Evolutionary conservation across 2,329 filamentous ascomycete genomes (phyloP).

Genomic region (Fonsecaea pedrosoi): DNA sequence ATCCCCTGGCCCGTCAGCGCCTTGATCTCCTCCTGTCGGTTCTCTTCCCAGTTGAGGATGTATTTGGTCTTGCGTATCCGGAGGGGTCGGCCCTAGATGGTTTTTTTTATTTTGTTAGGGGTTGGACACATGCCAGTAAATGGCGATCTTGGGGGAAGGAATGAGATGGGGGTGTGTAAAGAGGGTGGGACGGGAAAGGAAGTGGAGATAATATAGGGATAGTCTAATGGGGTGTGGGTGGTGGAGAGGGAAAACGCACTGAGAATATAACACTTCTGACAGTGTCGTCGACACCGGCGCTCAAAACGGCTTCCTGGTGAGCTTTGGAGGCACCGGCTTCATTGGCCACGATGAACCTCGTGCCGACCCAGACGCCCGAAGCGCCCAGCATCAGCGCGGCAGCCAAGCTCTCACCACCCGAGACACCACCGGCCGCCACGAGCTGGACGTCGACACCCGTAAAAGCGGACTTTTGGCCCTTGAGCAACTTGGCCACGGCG

Average conservation of each 20-base stretch:
- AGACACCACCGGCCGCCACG: slow-evolving; percentile 79
- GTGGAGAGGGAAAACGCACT: slow-evolving; percentile 43
- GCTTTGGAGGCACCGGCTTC: slow-evolving; percentile 64
- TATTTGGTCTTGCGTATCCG: slow-evolving; percentile 77
- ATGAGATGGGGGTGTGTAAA: no score
- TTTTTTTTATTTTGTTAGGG: no score
- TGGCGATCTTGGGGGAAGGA: no score
- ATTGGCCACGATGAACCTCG: slow-evolving; percentile 75
- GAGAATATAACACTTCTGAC: slow-evolving; percentile 75
- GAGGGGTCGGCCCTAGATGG: slow-evolving; percentile 64
- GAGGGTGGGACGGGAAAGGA: no score
- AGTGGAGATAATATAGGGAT: no score
- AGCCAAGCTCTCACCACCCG: slow-evolving; percentile 74
- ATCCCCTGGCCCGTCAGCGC: slow-evolving; percentile 78
- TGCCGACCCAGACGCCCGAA: slow-evolving; percentile 82
- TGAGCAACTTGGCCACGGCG: slow-evolving; percentile 76
- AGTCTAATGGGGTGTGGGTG: no score
- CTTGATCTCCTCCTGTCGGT: slow-evolving; percentile 76
- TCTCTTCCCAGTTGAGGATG: slow-evolving; percentile 72
- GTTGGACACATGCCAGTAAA: no score
- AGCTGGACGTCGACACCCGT: slow-evolving; percentile 71
- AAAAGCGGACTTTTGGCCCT: slow-evolving; percentile 67
- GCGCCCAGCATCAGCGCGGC: slow-evolving; percentile 79
- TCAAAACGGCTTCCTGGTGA: slow-evolving; percentile 60
- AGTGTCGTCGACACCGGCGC: slow-evolving; percentile 73